Evolutionary conservation across 306 rosid genomes (phyloP).

Genomic region (Glycine tomentella): DNA sequence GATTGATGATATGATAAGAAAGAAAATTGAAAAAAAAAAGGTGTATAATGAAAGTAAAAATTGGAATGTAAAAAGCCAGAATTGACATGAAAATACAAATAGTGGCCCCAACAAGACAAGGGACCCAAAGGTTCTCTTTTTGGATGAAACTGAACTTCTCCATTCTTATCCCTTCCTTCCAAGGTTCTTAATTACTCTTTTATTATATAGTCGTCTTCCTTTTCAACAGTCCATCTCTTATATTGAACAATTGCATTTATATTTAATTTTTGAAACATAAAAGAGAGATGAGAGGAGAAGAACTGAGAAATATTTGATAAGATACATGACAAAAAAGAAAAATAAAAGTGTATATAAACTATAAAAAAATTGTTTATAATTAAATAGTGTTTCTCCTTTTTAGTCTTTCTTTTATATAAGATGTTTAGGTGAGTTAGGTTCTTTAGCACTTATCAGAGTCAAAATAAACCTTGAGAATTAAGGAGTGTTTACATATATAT

Average conservation of each 20-base stretch:
- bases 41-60: background rate
- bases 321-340: no score
- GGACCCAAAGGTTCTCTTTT: conserved; percentile 63
- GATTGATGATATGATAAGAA: background rate
- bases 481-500: no score
- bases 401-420: background rate
- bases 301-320: no score
- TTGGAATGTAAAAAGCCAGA: conserved; percentile 4
- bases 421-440: background rate
- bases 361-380: background rate
- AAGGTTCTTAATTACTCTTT: conserved; percentile 31
- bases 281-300: no score
- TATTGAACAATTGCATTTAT: background rate
- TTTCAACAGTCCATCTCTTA: background rate
- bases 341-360: background rate
- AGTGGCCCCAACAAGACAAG: conserved; percentile 74
- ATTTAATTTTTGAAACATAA: background rate
- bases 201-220: conserved; percentile 17
- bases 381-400: background rate
- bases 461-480: no score
- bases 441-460: no score
- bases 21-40: background rate
- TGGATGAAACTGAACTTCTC: conserved; percentile 68
- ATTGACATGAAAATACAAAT: conserved; percentile 31
- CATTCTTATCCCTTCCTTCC: conserved; percentile 69